Evolutionary conservation across 768 basidiomycete species (phyloP), one percentile per base, ranked within the genome.

Genomic region (Termitomyces sp.): DNA sequence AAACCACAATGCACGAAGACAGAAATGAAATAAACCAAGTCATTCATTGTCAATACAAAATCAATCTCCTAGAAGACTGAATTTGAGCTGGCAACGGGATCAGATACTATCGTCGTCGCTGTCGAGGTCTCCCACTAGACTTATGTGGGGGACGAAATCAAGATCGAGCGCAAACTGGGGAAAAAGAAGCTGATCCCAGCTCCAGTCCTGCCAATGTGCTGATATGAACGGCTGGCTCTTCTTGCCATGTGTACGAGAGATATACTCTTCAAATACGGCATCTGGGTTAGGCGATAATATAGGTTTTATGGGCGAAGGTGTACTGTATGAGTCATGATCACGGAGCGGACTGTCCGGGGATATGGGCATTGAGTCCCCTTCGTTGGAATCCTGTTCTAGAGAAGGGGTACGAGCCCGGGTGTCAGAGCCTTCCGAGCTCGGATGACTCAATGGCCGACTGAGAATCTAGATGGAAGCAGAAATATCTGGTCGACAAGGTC

Each of bases 141-240:
- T 38, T 16, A 53, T 22, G 28, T 30, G 49, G 18, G 44, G 58
- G 38, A 57, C 22, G 16, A 50, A 46, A 52, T 63, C 40, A 50
- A 53, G 32, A 28, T 58, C 46, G 20, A 54, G 30, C 12, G 48
- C 55, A 57, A 75, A 77, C 30, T 64, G 71, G 48, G 75, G 72
- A 18, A 65, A 52, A 57, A 70, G 70, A 33, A 78, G 68, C 45
- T 74, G 75, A 44, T 75, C 70, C 78, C 79, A 79, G 54, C 67
- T 73, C 79, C 80, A 80, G 50, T 69, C 65, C 35, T 71, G 67
- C 74, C 77, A 77, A 56, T 67, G 61, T 60, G 65, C 32, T 43
- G 60, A 46, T 50, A 57, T 35, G 53, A 58, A 47, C 47, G 42
- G 53, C 43, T 51, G 58, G 44, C 48, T 60, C 52, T 65, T 67